These are phyloP conservation scores for Scheffersomyces lignosus DNA, from an alignment of 805 yeast genomes.

Conservation along the genomic window DNA sequence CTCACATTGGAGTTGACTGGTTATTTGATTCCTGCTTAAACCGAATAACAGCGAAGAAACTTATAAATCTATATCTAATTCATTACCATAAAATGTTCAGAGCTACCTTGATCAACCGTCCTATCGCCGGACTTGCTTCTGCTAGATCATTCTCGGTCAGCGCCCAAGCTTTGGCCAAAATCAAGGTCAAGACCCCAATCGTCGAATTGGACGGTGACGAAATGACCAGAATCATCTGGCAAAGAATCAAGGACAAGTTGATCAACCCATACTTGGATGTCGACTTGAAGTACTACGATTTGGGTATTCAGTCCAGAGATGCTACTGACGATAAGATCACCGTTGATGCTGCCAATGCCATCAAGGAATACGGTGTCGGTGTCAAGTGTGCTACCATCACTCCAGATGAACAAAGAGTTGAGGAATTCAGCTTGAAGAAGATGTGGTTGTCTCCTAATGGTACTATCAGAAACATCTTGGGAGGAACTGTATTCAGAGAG, in stretches of 20 bases:
- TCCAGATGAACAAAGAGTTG: conserved; percentile 95
- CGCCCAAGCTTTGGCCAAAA: conserved; percentile 40
- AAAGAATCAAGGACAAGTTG: conserved; percentile 80
- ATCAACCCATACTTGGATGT: conserved; percentile 83
- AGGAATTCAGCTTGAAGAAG: conserved; percentile 85
- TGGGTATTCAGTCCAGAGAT: conserved; percentile 85
- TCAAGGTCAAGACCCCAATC: conserved; percentile 81
- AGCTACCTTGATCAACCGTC: too few relatives aligned
- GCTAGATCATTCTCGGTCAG: neutral
- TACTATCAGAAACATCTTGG: conserved; percentile 90
- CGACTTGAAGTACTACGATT: conserved; percentile 88
- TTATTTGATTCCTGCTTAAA: too few relatives aligned
- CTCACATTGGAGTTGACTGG: too few relatives aligned
- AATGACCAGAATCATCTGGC: conserved; percentile 96
- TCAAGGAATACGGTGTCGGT: conserved; percentile 85
- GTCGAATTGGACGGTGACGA: conserved; percentile 99
- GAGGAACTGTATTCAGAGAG: conserved; percentile 96
- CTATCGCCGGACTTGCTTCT: too few relatives aligned
- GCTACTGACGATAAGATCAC: conserved; percentile 87
- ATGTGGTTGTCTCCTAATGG: conserved; percentile 99
- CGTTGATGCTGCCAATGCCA: conserved; percentile 85
- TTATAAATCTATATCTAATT: too few relatives aligned
- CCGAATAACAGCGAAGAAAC: too few relatives aligned
- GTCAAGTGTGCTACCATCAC: conserved; percentile 98
- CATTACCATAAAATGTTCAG: too few relatives aligned